Conservation (phyloP, 2,329 filamentous ascomycete genomes). For the Aspergillus texensis region DNA sequence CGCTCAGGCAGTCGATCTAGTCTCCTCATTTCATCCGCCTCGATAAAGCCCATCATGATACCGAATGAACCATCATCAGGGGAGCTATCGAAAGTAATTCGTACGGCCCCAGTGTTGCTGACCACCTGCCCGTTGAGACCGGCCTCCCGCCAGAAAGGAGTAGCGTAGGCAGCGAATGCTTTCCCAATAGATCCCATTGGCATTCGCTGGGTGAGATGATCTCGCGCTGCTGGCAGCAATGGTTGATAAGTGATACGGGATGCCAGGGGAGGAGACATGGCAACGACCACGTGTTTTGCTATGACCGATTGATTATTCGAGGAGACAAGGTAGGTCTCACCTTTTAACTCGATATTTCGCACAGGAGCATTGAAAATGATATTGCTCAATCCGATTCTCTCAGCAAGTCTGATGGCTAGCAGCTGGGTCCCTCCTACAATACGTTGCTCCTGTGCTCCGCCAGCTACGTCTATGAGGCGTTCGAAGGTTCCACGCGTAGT, state of each 20-base stretch:
- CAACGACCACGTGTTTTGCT: conserved; percentile 1
- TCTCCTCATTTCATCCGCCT: conserved; percentile 27
- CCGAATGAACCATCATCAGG: conserved; percentile 25
- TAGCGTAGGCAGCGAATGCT: conserved; percentile 13
- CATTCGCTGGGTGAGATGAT: conserved; percentile 20
- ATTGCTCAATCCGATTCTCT: not conserved
- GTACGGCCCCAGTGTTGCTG: conserved; percentile 20
- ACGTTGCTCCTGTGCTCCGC: conserved; percentile 4
- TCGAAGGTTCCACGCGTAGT: conserved; percentile 4
- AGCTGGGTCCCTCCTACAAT: conserved; percentile 1
- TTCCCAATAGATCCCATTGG: conserved; percentile 18
- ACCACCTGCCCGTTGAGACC: conserved; percentile 25
- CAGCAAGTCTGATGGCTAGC: not conserved
- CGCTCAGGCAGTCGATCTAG: conserved; percentile 22
- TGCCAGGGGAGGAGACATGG: conserved; percentile 5
- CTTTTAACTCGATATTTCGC: not conserved
- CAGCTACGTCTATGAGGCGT: conserved; percentile 1
- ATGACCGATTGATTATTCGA: not conserved
- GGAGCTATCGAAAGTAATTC: conserved; percentile 25
- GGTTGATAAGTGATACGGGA: conserved; percentile 6
- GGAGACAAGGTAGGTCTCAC: not conserved
- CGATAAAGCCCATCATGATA: conserved; percentile 31
- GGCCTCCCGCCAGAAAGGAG: conserved; percentile 24
- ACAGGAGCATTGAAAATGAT: not conserved
- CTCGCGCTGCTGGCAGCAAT: conserved; percentile 9